These are phyloP conservation scores for Musa schizocarpa DNA, from an alignment of 176 grass and related monocot species.

Conservation along the genomic window DNA sequence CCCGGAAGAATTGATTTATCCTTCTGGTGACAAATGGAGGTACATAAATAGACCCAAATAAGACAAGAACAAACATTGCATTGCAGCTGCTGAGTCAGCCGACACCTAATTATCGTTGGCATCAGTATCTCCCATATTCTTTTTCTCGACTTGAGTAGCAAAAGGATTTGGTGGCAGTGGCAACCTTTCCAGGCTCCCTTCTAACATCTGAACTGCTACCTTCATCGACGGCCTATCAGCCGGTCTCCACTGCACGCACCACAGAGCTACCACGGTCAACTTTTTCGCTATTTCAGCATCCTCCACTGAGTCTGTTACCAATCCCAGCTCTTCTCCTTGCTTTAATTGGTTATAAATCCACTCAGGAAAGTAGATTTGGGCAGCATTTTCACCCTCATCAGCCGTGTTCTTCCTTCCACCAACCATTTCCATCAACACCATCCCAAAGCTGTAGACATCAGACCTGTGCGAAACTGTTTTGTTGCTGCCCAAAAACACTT, in stretches of 20 bases:
- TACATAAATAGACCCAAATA: too few species aligned
- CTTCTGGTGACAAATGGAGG: too few species aligned
- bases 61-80: too few species aligned
- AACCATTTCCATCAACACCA: conserved; percentile 15
- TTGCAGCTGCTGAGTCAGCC: too few species aligned
- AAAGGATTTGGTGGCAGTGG: conserved; percentile 13
- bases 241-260: conserved; percentile 14
- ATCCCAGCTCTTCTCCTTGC: neutral
- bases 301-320: neutral
- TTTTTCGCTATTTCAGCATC: neutral
- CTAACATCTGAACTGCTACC: neutral
- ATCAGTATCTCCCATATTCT: neutral
- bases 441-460: conserved; percentile 20
- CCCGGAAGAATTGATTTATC: too few species aligned
- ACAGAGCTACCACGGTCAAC: neutral
- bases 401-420: neutral
- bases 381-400: neutral
- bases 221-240: conserved; percentile 8
- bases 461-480: conserved; percentile 1
- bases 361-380: neutral
- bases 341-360: neutral
- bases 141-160: neutral
- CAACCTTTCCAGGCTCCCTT: neutral
- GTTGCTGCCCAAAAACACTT: conserved; percentile 1
- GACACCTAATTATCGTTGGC: neutral